Conservation (phyloP, 2,329 filamentous ascomycete species). For the Talaromyces piceae region DNA sequence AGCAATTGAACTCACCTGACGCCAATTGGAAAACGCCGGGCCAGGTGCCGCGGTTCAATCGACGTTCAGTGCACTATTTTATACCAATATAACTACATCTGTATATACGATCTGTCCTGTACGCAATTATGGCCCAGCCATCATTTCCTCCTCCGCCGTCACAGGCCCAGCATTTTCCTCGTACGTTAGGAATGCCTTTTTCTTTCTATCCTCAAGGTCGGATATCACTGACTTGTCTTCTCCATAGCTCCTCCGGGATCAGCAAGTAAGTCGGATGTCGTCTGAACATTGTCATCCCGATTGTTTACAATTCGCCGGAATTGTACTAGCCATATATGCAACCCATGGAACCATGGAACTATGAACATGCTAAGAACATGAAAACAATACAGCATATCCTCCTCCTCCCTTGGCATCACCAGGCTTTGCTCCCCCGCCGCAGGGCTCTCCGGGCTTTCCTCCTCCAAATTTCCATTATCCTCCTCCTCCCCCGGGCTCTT, state of each 20-base stretch:
- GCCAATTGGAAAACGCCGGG: constrained; percentile 4
- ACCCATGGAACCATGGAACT: neutral
- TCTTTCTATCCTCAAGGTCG: neutral
- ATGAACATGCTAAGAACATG: neutral
- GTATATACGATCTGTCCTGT: neutral
- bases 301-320: neutral
- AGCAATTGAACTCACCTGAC: too few relatives aligned
- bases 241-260: constrained; percentile 11
- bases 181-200: too few relatives aligned
- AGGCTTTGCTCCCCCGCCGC: constrained; percentile 15
- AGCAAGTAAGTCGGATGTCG: constrained; percentile 7
- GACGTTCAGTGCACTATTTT: neutral
- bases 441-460: constrained; percentile 16
- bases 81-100: neutral
- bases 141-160: constrained; percentile 12
- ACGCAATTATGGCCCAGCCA: constrained; percentile 8
- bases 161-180: constrained; percentile 12
- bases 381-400: constrained; percentile 15
- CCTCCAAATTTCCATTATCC: constrained; percentile 16
- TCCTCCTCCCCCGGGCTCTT: constrained; percentile 1
- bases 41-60: constrained; percentile 5
- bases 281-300: neutral
- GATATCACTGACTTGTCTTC: neutral
- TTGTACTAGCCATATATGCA: neutral
- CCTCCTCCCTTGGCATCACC: constrained; percentile 18